Percentiles rank a stretch among this genome's conserved stretches.
Conservation (phyloP, 179 eudicot species). For the Beta macrorhiza region DNA sequence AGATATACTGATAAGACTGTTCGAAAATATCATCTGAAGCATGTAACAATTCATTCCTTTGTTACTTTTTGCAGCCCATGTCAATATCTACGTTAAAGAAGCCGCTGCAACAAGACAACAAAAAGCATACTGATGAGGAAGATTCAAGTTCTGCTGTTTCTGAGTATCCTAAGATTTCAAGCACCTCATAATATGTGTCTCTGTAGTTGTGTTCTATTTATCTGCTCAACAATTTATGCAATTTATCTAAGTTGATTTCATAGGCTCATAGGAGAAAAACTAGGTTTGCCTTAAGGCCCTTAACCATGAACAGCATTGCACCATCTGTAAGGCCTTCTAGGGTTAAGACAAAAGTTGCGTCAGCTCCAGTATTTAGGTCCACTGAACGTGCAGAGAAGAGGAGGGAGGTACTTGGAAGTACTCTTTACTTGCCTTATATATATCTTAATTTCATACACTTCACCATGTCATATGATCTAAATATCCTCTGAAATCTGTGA, state of each 20-base stretch:
- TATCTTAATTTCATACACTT: background rate
- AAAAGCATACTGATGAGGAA: slow-evolving; percentile 72
- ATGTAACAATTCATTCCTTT: background rate
- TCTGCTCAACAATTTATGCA: background rate
- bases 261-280: background rate
- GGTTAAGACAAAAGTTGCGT: slow-evolving; percentile 51
- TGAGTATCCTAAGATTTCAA: slow-evolving; percentile 57
- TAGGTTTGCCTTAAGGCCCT: slow-evolving; percentile 28
- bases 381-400: slow-evolving; percentile 85
- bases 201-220: background rate
- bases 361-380: slow-evolving; percentile 79
- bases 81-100: slow-evolving; percentile 47
- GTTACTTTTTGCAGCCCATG: slow-evolving; percentile 40
- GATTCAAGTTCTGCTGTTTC: slow-evolving; percentile 64
- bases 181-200: slow-evolving; percentile 4
- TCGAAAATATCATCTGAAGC: background rate
- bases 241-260: background rate
- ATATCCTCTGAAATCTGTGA: background rate
- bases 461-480: background rate
- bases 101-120: slow-evolving; percentile 57
- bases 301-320: slow-evolving; percentile 41
- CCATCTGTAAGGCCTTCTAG: slow-evolving; percentile 39
- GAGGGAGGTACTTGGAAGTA: slow-evolving; percentile 56
- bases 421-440: background rate
- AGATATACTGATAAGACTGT: background rate